Evolutionary conservation across 148 eudicot genomes (phyloP), one percentile per base, ranked within the genome.

Genomic region (Selenicereus undatus): DNA sequence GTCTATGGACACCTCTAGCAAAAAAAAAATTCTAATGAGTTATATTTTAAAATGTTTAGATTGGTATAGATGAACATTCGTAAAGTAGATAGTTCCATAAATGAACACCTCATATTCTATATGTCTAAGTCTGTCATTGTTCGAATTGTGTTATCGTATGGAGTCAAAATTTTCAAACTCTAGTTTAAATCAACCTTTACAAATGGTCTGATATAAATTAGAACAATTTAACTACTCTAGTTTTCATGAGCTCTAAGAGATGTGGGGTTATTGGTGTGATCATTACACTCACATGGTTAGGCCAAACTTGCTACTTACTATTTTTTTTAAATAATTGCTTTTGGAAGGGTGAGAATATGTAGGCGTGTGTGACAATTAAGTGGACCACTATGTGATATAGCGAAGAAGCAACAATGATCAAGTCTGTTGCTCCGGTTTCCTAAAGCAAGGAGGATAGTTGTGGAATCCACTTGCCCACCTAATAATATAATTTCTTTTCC

Each of bases 251-350:
- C 82, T 80, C 39, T 39, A 16, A 21, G 71, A 52, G 70, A 8
- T 52, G 70, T 16, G 69, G 32, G 54, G 69, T 50, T 73, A 42
- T 56, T 73, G 71, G 73, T 5, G 69, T 81, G 68, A 81, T 81
- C 79, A 81, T 81, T 76, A 81, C 75, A 52, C 75, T 81, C 75
- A 81, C 76, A 79, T 81, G 83, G 30, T 76, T 27, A 66, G 10
- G 11, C 66, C 43, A 81, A 75, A 14, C 4, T 80, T 42, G 18
- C 29, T 2, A 14, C 20, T 35, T 11, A 14, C 13, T 71, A 51
- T 8, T 42, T 20, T 58, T 24, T 43, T 71, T 79, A 71, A 17
- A 48, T 12, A 48, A 10, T 48, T 48, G 52, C 52, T 29, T 18
- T 58, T 78, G 29, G 32, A 27, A 68, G 52, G 18, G 68, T 45